Percentiles rank a stretch among this genome's conserved stretches.
Evolutionary conservation across 805 yeast species (phyloP).

Genomic region (Suhomyces sp.): DNA sequence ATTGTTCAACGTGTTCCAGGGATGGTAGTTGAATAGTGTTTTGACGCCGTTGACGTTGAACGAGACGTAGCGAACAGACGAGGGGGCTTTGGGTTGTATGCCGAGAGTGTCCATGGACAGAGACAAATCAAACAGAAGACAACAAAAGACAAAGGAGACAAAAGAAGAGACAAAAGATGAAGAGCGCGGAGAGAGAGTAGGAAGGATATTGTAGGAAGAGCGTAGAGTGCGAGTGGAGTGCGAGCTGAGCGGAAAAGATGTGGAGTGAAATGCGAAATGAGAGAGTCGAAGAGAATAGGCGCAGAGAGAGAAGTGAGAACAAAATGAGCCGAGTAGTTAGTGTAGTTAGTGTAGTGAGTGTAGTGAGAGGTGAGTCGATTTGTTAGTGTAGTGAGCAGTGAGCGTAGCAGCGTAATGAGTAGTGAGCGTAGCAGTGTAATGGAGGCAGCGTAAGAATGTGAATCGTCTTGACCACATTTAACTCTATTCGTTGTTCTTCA

Average conservation of each 20-base stretch:
- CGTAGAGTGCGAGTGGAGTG: background rate
- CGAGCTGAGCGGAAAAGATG: background rate
- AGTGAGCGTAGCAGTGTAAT: background rate
- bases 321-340: no score
- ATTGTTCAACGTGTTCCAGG: slow-evolving; percentile 60
- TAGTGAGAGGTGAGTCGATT: no score
- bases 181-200: background rate
- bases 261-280: background rate
- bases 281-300: no score
- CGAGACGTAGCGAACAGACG: slow-evolving; percentile 49
- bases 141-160: no score
- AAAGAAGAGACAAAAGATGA: background rate
- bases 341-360: background rate
- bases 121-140: background rate
- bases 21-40: slow-evolving; percentile 76
- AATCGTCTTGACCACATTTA: no score
- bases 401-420: no score
- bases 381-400: no score
- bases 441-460: no score
- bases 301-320: no score
- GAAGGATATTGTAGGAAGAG: no score
- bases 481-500: no score
- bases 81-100: background rate
- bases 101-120: background rate
- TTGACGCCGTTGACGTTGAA: slow-evolving; percentile 86